Base-by-base conservation (phyloP, 2,329 filamentous ascomycete genomes). In the Fusarium paranaense region DNA sequence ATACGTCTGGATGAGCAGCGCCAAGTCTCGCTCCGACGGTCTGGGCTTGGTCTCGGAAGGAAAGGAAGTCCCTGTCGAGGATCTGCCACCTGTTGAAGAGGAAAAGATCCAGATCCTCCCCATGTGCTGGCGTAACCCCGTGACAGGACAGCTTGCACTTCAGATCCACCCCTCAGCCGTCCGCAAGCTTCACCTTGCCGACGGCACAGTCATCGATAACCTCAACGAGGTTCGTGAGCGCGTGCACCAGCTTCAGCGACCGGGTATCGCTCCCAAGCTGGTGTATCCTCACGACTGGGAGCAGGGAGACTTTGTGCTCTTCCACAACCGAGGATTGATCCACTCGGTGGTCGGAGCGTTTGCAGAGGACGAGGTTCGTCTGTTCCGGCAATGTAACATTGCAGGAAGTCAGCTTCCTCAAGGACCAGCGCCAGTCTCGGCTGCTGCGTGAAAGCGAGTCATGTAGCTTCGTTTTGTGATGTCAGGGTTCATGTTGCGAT, bases 371-470 rank as follows among this genome's bases (percentile, higher is more conserved):
- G 93, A 95, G 84, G 90, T 95, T 35, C 84, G 93, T 52, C 80
- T 95, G 69, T 95, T 95, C 79, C 85, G 93, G 71, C 93, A 95
- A 85, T 95, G 93, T 82, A 95, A 95, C 80, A 86, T 95, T 81
- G 93, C 93, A n/a, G 90, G 88, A 4, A 92, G 88, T 68, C 82
- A 87, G 71, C 80, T 88, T 40, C 90, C 90, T 9, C 78, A 87
- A 61, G 90, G 89, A 0, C 88, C 89, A 4, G 20, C 45, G 4
- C 5, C 42, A 13, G 38, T 59, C 9, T 45, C 52, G 7, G 22
- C 52, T 50, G 16, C 45, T 32, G 62, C 64, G 3, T 73, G 70
- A 32, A 27, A 0, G 8, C 2, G 10, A 11, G 6, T 42, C 10
- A 11, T 42, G 10, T 18, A 27, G 18, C 0, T 18, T n/a, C 14